Evolutionary conservation across 768 basidiomycete genomes (phyloP), one percentile per base, ranked within the genome.

Genomic region (Pleurotus sapidus): DNA sequence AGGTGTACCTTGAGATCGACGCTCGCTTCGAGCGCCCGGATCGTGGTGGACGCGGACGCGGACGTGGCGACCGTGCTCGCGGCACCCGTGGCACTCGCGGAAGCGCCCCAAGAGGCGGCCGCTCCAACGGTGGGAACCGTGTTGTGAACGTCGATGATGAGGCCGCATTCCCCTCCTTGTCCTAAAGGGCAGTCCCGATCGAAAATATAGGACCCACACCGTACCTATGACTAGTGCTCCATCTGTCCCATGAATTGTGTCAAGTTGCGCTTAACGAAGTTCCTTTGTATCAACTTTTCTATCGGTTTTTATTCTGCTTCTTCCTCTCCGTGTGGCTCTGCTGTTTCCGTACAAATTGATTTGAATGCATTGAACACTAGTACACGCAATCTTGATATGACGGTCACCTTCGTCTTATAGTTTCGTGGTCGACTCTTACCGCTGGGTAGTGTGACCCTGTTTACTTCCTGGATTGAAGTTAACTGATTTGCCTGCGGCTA

Each of bases 1-100:
- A 96, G 73, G 84, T 93, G 64, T 91, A 80, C 76, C 79, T 98
- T 67, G 94, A 96, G 68, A 92, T 98, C 70, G 93, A 97, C 14
- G 91, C 86, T 56, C 90, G 83, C 65, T 95, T 94, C 70, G 88
- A 93, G 45, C 87, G 88, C 62, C 93, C 93, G 55, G 70, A 78
- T n/a, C 84, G 89, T 61, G 83, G 84, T 58, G 82, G 83, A 24
- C 81, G 82, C 59, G 78, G 87, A 25, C 77, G 80, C 18, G 71
- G 78, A 27, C 64, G 72, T 50, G 65, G 67, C 55, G 68, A 74
- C 54, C 74, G 75, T 11, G 71, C 73, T 18, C 79, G 80, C 47
- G 77, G 77, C 46, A 70, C 77, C 46, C 67, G 76, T 50, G 75
- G 76, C 55, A 68, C 77, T 59, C 78, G 74, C 58, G 72, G 77